phyloP scores from a whole-genome alignment of 1,284 basidiomycete species.

The Phenoliferia sp. region DNA sequence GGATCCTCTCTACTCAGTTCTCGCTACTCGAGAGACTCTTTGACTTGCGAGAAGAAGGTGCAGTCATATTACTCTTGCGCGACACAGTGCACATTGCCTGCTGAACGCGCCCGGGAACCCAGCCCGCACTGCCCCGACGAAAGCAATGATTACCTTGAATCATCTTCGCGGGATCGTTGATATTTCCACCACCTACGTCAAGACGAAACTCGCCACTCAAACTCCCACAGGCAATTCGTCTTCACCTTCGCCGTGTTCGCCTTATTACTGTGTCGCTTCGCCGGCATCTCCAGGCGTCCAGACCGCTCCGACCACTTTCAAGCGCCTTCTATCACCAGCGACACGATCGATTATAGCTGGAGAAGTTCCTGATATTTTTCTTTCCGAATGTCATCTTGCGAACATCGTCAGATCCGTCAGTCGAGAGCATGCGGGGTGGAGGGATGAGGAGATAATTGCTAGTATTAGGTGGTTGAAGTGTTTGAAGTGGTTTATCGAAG shows the following conservation, averaged over 20 bases:
- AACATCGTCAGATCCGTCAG: not conserved
- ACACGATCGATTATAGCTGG: not conserved
- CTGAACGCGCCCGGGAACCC: too few relatives aligned
- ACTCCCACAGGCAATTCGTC: not conserved
- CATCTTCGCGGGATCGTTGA: not conserved
- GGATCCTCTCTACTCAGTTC: not conserved
- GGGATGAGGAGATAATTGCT: not conserved
- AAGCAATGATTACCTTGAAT: too few relatives aligned
- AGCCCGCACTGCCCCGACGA: too few relatives aligned
- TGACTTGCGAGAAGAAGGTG: not conserved
- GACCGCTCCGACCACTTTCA: not conserved
- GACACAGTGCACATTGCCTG: too few relatives aligned
- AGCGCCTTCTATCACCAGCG: not conserved
- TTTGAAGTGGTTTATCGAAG: not conserved
- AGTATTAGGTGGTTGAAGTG: not conserved
- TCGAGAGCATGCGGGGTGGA: not conserved
- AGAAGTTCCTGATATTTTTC: not conserved
- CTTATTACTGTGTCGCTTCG: too few relatives aligned
- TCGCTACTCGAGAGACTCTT: not conserved
- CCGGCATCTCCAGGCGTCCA: too few relatives aligned
- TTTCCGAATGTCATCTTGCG: not conserved
- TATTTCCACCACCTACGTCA: not conserved
- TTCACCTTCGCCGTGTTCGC: too few relatives aligned
- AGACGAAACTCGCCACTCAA: not conserved
- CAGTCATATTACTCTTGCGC: too few relatives aligned